Percentiles rank a stretch among this genome's conserved stretches.
Evolutionary conservation across 2,329 filamentous ascomycete species (phyloP).

Genomic region (Albifimbria verrucaria): DNA sequence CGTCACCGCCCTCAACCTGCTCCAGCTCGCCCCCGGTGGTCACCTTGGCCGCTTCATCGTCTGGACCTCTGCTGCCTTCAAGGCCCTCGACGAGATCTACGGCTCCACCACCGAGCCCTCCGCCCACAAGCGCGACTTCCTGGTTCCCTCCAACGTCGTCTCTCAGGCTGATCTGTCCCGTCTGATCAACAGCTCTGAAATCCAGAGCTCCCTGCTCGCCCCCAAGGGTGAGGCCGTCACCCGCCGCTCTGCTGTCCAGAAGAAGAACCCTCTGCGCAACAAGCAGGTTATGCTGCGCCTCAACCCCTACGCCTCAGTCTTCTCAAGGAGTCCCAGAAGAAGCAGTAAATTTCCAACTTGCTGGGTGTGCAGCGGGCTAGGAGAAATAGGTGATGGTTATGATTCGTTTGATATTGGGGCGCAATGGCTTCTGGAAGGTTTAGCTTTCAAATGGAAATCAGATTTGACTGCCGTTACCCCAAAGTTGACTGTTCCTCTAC

Average conservation of each 20-base stretch:
- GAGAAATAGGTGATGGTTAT: constrained; percentile 21
- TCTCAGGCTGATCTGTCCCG: constrained; percentile 93
- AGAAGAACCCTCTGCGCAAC: constrained; percentile 99
- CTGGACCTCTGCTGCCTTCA: constrained; percentile 97
- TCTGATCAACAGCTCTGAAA: constrained; percentile 98
- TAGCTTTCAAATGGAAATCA: constrained; percentile 31
- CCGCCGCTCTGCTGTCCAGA: constrained; percentile 90
- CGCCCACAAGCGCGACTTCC: constrained; percentile 97
- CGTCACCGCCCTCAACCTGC: constrained; percentile 93
- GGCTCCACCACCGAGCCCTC: constrained; percentile 86
- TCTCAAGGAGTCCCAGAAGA: constrained; percentile 62
- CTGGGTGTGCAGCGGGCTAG: constrained; percentile 37
- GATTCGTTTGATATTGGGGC: constrained; percentile 34
- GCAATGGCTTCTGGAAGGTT: constrained; percentile 34
- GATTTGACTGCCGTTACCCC: constrained; percentile 21
- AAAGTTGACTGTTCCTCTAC: constrained; percentile 13
- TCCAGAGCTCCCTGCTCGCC: constrained; percentile 91
- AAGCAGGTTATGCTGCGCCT: constrained; percentile 97
- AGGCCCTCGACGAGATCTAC: constrained; percentile 95
- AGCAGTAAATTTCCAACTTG: constrained; percentile 31
- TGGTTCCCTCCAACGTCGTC: constrained; percentile 89
- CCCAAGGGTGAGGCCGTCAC: constrained; percentile 87
- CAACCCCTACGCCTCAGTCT: constrained; percentile 95
- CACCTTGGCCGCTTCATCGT: constrained; percentile 98
- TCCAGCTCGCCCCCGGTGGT: constrained; percentile 97